phyloP scores from a whole-genome alignment of 495 filamentous ascomycete species.

The Emericellopsis terricola region DNA sequence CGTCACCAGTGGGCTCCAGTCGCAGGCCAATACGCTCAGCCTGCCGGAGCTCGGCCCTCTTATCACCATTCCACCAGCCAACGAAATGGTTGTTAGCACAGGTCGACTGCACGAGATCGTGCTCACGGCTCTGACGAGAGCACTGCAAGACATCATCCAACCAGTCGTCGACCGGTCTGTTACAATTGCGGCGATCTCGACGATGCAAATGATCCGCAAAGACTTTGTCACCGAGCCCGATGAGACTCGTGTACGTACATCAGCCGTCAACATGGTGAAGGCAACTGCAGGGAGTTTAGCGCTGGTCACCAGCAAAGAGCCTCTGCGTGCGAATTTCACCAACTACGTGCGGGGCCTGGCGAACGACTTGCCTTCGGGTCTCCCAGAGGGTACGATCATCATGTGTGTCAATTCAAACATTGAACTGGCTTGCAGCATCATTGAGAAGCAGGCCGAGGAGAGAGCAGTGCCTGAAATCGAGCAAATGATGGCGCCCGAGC shows the following conservation, averaged over 20 bases:
- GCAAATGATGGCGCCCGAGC: constrained; percentile 60
- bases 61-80: constrained; percentile 56
- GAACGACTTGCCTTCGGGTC: constrained; percentile 45
- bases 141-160: constrained; percentile 85
- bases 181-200: constrained; percentile 91
- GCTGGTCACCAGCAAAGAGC: constrained; percentile 95
- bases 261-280: constrained; percentile 82
- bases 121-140: constrained; percentile 62
- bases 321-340: constrained; percentile 82
- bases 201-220: constrained; percentile 80
- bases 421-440: constrained; percentile 75
- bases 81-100: constrained; percentile 52
- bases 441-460: constrained; percentile 87
- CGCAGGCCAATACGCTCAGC: constrained; percentile 50
- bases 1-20: constrained; percentile 47
- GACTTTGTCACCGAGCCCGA: constrained; percentile 90
- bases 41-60: constrained; percentile 63
- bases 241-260: constrained; percentile 63
- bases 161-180: constrained; percentile 95
- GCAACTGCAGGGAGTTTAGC: constrained; percentile 84
- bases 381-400: constrained; percentile 76
- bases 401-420: constrained; percentile 99
- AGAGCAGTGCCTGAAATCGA: constrained; percentile 88
- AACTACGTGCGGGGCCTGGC: constrained; percentile 83
- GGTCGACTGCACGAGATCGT: constrained; percentile 65